Evolutionary conservation across 2,329 filamentous ascomycete species (phyloP), one percentile per base, ranked within the genome.

Genomic region (Cytospora piceae): DNA sequence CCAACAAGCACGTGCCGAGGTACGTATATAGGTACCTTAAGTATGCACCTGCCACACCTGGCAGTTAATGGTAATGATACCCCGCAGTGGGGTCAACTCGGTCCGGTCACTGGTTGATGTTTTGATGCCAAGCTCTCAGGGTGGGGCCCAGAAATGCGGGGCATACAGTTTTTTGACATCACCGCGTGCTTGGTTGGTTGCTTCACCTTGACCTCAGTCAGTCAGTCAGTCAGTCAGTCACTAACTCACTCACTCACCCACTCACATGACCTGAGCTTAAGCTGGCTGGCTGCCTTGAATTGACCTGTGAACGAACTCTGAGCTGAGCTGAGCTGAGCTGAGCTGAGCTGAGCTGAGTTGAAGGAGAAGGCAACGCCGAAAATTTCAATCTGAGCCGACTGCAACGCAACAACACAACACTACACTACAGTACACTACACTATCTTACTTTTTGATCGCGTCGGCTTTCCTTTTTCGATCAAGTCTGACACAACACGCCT

Each of bases 121-220:
- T 39, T 34, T 34, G 14, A n/a, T 7, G 15, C 20, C 14, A 42
- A 20, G 39, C 17, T 11, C 27, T 56, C 22, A 31, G 20, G 17
- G 55, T 66, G 64, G 64, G 64, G 64, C 37, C 60, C 59, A 12
- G 34, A 66, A 66, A 46, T 46, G 64, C 60, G 64, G 64, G 64
- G 64, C 64, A 66, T 6, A 14, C 20, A 5, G 9, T 42, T 31
- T 56, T 46, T 29, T 58, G 46, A 24, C 58, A 12, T 32, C 53
- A 55, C 53, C 49, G 24, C 34, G n/a, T 29, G 46, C 22, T 27
- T 34, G 32, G 32, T 53, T 53, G 3, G 14, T 17, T 31, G 51
- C 51, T 31, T 27, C 9, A 31, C 51, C 27, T 27, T 11, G 9
- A 27, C 24, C 1, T 20, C 42, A 49, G 7, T 49, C 42, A n/a